Percentiles rank a stretch among this genome's conserved stretches.
phyloP scores from a whole-genome alignment of 192 early-diverging fungal genomes.

The Allomyces arbusculus region DNA sequence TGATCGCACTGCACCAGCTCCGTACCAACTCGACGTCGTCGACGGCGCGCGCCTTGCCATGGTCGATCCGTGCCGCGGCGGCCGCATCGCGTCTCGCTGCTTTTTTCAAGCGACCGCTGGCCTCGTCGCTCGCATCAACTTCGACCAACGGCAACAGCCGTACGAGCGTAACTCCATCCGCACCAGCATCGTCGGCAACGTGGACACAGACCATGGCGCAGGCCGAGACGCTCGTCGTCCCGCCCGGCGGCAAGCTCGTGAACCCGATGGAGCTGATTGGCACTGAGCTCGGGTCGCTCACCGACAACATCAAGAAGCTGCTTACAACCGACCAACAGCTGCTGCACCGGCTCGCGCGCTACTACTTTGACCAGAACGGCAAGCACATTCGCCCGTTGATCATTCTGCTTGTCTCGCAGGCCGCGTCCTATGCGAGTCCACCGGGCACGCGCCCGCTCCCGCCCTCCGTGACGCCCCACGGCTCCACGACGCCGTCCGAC shows the following conservation, averaged over 20 bases:
- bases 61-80: no score
- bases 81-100: no score
- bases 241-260: slow-evolving; percentile 17
- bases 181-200: not conserved
- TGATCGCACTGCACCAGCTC: no score
- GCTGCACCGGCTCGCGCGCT: slow-evolving; percentile 64
- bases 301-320: slow-evolving; percentile 59
- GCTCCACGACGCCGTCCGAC: slow-evolving; percentile 14
- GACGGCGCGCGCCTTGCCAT: no score
- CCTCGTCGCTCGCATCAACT: no score
- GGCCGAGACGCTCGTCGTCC: slow-evolving; percentile 26
- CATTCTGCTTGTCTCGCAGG: slow-evolving; percentile 74
- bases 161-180: no score
- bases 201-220: slow-evolving; percentile 30
- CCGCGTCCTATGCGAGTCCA: slow-evolving; percentile 46
- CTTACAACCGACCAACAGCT: slow-evolving; percentile 77
- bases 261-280: slow-evolving; percentile 61
- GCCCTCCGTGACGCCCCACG: slow-evolving; percentile 8
- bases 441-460: slow-evolving; percentile 9
- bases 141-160: no score
- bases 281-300: slow-evolving; percentile 63
- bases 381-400: slow-evolving; percentile 85
- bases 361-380: slow-evolving; percentile 71
- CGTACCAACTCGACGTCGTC: no score
- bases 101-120: no score